A percentile compares a stretch with the other conserved stretches of the same genome.
Conservation (phyloP, 208 protist species). For the Trypanosoma avium region DNA sequence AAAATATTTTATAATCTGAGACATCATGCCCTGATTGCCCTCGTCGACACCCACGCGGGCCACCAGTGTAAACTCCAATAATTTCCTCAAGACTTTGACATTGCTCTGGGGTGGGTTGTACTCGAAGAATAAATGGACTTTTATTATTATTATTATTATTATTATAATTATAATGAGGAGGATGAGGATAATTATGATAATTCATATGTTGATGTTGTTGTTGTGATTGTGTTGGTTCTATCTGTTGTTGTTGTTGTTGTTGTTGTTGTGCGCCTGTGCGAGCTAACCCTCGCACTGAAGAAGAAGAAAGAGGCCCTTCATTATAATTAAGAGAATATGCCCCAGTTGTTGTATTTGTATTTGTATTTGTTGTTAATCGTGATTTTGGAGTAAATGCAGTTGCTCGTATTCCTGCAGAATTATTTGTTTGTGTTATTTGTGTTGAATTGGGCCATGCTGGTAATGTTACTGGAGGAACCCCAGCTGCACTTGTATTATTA, state of each 20-base stretch:
- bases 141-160: too few relatives aligned
- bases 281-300: constrained; percentile 15
- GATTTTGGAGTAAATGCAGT: background rate
- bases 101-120: constrained; percentile 22
- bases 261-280: too few relatives aligned
- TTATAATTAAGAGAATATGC: background rate
- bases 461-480: too few relatives aligned
- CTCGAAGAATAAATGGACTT: constrained; percentile 27
- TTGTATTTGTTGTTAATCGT: background rate
- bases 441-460: too few relatives aligned
- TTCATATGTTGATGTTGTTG: constrained; percentile 15
- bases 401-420: constrained; percentile 28
- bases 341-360: too few relatives aligned
- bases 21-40: constrained; percentile 76
- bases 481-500: too few relatives aligned
- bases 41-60: constrained; percentile 73
- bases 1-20: constrained; percentile 62
- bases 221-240: background rate
- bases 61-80: constrained; percentile 71
- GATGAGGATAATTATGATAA: too few relatives aligned
- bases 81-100: constrained; percentile 45
- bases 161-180: too few relatives aligned
- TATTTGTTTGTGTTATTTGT: constrained; percentile 70
- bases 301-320: background rate
- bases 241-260: constrained; percentile 20